Conservation (phyloP, 306 rosid genomes). For the Rosa rugosa region DNA sequence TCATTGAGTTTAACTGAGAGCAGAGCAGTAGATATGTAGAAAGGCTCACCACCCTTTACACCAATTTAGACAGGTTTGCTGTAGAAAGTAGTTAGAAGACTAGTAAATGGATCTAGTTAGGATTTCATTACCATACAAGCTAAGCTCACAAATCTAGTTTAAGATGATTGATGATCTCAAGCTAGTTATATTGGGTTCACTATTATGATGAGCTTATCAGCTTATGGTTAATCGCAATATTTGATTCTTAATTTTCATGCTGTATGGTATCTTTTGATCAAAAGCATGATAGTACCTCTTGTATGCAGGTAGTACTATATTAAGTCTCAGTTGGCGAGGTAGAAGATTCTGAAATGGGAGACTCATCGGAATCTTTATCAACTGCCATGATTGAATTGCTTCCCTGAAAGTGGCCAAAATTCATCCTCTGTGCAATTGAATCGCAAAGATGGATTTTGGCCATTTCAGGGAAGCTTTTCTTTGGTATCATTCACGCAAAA, state of each 20-base stretch:
- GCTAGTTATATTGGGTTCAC: not conserved
- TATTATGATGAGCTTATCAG: not conserved
- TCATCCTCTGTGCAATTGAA: not conserved
- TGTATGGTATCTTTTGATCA: not conserved
- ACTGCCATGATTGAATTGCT: constrained; percentile 10
- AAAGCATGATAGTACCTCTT: not conserved
- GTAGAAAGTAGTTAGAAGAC: not conserved
- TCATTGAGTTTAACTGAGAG: no score
- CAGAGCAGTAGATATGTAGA: no score
- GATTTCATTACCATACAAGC: not conserved
- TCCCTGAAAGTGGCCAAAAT: not conserved
- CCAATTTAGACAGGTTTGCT: no score
- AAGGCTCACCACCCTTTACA: no score
- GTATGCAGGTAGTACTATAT: not conserved
- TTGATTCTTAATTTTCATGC: not conserved
- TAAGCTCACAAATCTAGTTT: not conserved
- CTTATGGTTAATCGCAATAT: not conserved
- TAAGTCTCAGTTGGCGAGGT: not conserved
- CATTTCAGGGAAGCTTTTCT: constrained; percentile 46
- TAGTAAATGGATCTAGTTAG: not conserved
- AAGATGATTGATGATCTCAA: not conserved
- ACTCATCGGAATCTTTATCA: not conserved
- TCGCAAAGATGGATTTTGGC: constrained; percentile 31
- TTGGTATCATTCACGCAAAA: constrained; percentile 24
- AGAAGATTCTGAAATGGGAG: constrained; percentile 4